Percentiles rank a stretch among this genome's conserved stretches.
phyloP scores from a whole-genome alignment of 164 flowering plant species.

The Brasenia schreberi region DNA sequence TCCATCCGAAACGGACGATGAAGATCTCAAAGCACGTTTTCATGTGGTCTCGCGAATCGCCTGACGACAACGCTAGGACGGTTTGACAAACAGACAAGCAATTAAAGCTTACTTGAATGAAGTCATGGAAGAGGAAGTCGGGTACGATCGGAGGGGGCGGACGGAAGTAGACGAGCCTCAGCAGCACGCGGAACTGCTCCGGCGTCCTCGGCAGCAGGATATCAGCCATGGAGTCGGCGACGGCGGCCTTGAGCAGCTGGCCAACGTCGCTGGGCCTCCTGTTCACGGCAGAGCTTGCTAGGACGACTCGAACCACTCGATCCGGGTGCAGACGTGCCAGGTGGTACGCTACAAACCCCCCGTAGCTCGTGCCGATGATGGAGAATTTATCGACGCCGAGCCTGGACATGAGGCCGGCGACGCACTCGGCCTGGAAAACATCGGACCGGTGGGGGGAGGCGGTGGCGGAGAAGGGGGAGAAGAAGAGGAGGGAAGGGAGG shows the following conservation, averaged over 20 bases:
- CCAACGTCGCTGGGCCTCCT: constrained; percentile 24
- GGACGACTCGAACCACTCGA: constrained; percentile 53
- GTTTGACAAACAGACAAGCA: background rate
- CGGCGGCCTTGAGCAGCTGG: constrained; percentile 31
- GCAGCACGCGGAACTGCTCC: constrained; percentile 21
- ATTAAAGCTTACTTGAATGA: constrained; percentile 28
- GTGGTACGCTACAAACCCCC: constrained; percentile 50
- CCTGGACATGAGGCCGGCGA: constrained; percentile 36
- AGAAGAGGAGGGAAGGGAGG: constrained; percentile 71
- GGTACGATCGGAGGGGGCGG: constrained; percentile 20
- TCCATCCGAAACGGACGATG: background rate
- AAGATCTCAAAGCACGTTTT: background rate
- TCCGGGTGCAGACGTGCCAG: constrained; percentile 52
- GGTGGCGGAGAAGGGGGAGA: constrained; percentile 59
- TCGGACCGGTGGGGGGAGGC: constrained; percentile 36
- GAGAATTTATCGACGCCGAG: constrained; percentile 25
- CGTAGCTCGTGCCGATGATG: constrained; percentile 20
- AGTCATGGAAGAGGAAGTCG: constrained; percentile 39
- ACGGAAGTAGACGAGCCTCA: constrained; percentile 14
- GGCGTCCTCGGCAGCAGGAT: constrained; percentile 54
- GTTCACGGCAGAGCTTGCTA: constrained; percentile 60
- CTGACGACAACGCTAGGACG: background rate
- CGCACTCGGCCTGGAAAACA: constrained; percentile 46
- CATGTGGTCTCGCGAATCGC: background rate
- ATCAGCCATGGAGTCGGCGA: constrained; percentile 22